A percentile compares a stretch with the other conserved stretches of the same genome.
Evolutionary conservation across 140 eudicot genomes (phyloP).

Genomic region (Stevia rebaudiana): DNA sequence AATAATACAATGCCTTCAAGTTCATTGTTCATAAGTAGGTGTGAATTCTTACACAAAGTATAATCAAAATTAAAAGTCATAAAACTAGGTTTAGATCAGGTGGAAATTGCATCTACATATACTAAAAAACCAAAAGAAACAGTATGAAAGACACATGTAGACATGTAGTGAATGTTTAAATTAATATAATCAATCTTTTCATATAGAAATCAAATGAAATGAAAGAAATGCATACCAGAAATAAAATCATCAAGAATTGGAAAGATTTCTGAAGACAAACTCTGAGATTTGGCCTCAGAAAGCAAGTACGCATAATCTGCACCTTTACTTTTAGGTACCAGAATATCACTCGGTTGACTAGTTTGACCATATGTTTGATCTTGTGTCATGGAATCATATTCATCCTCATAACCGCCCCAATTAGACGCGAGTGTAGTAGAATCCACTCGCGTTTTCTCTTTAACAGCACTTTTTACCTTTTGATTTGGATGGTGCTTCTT

Average conservation of each 20-base stretch:
- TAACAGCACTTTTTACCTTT: constrained; percentile 36
- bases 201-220: background rate
- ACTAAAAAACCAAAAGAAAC: too few relatives aligned
- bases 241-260: constrained; percentile 48
- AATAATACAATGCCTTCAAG: too few relatives aligned
- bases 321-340: constrained; percentile 75
- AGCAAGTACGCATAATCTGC: constrained; percentile 61
- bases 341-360: constrained; percentile 39
- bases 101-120: too few relatives aligned
- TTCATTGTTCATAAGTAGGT: too few relatives aligned
- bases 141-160: too few relatives aligned
- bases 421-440: constrained; percentile 59
- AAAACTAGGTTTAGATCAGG: too few relatives aligned
- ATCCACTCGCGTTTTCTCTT: constrained; percentile 31
- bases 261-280: constrained; percentile 31
- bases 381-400: constrained; percentile 33
- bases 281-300: constrained; percentile 64
- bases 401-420: constrained; percentile 74
- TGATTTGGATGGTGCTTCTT: constrained; percentile 62
- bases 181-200: background rate
- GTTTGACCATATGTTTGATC: constrained; percentile 19
- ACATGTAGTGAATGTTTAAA: background rate
- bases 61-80: too few relatives aligned
- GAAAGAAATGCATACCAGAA: constrained; percentile 35
- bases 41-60: too few relatives aligned